Base-by-base conservation (phyloP, 2,329 filamentous ascomycete genomes). In the Trichophyton benhamiae region DNA sequence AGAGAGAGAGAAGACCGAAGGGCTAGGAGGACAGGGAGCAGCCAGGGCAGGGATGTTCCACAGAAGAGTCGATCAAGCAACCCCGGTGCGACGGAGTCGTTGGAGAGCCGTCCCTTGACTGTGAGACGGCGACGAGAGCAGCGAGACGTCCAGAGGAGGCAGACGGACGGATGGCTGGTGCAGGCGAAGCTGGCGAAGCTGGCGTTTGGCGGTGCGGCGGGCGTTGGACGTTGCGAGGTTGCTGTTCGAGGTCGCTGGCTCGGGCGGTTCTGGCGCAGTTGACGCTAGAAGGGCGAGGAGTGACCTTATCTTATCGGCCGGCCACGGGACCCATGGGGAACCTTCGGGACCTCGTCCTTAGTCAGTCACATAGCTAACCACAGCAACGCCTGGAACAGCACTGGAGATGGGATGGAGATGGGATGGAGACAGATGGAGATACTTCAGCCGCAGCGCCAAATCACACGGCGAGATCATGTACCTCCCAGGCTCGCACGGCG, bases 401-500 rank as follows among this genome's bases (percentile, higher is more conserved):
- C n/a, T n/a, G n/a, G n/a, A n/a, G n/a, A n/a, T n/a, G n/a, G n/a
- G n/a, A 30, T 27, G 25, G 25, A 27, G 25, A 30, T 30, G 25
- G 4, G 38, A 41, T 13, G 49, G 27, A 13, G 25, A 27, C 9
- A 1, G 2, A 5, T 3, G n/a, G 13, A 3, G 27, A 17, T 55
- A 55, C 52, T 36, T 55, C 52, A 6, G 8, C 27, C 13, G 8
- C 27, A 9, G 27, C 30, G 52, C 20, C 15, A 33, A 55, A 55
- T 55, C 52, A 55, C 52, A 55, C 52, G 52, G 52, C 52, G 27
- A 8, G 52, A 55, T 55, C 52, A 55, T 55, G 52, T 55, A 38
- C 46, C 52, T 25, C 22, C 13, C 5, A 11, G n/a, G 15, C 41
- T 44, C n/a, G 38, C n/a, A 44, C 17, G 41, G 15, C 41, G 2